Conservation (phyloP, 2,329 filamentous ascomycete species). For the Fusarium albidum region DNA sequence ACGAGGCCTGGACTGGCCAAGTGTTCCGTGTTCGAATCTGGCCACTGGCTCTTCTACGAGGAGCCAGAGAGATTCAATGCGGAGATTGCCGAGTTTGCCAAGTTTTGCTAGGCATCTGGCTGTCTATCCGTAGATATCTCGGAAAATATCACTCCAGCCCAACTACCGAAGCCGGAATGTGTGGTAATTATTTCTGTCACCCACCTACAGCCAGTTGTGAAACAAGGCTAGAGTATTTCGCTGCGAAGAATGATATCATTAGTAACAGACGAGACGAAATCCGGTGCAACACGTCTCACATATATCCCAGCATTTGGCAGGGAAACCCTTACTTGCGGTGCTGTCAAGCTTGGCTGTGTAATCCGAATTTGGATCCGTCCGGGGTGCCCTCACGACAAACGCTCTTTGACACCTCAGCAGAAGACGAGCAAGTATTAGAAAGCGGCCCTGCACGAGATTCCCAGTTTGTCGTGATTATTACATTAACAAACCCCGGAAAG, state of each 20-base stretch:
- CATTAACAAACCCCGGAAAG: neutral
- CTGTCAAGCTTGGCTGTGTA: constrained; percentile 19
- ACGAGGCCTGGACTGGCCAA: constrained; percentile 29
- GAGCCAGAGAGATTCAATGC: constrained; percentile 38
- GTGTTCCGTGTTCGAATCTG: constrained; percentile 36
- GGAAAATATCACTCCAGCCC: neutral
- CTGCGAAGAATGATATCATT: constrained; percentile 20
- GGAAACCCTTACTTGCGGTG: constrained; percentile 16
- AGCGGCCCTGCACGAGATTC: constrained; percentile 5
- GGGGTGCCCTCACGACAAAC: constrained; percentile 8
- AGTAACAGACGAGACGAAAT: constrained; percentile 23
- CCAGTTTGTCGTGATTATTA: neutral
- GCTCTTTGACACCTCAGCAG: neutral
- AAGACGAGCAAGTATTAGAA: constrained; percentile 5
- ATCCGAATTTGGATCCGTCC: constrained; percentile 19
- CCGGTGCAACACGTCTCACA: constrained; percentile 26
- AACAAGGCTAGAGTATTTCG: constrained; percentile 14
- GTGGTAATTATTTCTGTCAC: neutral
- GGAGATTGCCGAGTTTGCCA: constrained; percentile 35
- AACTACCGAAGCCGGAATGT: neutral
- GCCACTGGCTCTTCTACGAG: constrained; percentile 41
- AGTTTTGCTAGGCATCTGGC: constrained; percentile 15
- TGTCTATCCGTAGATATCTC: neutral
- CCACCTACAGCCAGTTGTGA: constrained; percentile 5
- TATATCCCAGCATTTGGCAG: constrained; percentile 14